Evolutionary conservation across 805 yeast species (phyloP), one percentile per base, ranked within the genome.

Genomic region (Komagataella ulmi): DNA sequence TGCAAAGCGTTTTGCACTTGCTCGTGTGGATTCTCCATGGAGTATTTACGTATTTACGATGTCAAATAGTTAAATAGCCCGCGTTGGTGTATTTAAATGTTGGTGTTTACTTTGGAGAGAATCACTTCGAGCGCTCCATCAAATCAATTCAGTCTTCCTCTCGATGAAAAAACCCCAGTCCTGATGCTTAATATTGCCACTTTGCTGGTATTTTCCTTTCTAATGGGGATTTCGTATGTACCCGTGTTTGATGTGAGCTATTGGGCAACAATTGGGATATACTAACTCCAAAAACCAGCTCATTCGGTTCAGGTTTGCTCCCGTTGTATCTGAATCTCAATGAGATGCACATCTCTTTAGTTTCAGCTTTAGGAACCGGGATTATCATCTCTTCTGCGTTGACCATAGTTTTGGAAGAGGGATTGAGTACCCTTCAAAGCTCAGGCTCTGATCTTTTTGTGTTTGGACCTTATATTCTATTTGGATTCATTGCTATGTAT

Each of bases 21-120:
- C 59, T 85, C 90, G 60, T 87, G 90, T 3, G 96, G 96, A 59
- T 86, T 87, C 65, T 86, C 88, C 95, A 86, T 85, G 45, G 49
- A 57, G 54, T 23, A 7, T 17, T 23, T 17, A 10, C 10, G 54
- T 23, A 7, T 17, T 23, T 17, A 10, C 10, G 8, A 8, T 10
- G n/a, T 12, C 4, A 10, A 30, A 14, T 30, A 30, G 14, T 24
- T 10, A 12, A 30, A 14, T 10, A 30, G n/a, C 40, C 14, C n/a
- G 40, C 14, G 40, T 30, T 30, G 14, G 40, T 30, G 8, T 30
- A 10, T 30, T 30, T 30, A 24, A 8, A 10, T 30, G 40, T 10
- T 30, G 40, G 40, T 8, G 40, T 30, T 30, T 8, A 30, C 14
- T 18, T 18, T 18, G 18, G 18, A n/a, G 18, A 18, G 18, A 18